Conservation (phyloP, 352 stramenopile genomes). For the Phytophthora foliorum region DNA sequence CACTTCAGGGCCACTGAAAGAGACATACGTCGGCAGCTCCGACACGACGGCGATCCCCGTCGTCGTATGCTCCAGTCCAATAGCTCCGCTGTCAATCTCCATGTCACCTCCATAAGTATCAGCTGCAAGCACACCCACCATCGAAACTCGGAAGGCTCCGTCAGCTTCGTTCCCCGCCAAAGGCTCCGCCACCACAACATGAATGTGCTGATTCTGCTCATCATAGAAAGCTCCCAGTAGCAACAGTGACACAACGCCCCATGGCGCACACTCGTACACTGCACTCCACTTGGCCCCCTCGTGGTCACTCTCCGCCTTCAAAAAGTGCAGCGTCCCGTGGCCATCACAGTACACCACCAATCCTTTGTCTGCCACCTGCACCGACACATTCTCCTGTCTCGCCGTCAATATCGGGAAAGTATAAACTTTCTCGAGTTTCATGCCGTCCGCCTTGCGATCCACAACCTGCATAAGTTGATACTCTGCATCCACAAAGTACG, state of each 20-base stretch:
- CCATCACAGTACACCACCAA: conserved; percentile 77
- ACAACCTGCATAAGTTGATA: conserved; percentile 76
- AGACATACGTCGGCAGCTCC: conserved; percentile 63
- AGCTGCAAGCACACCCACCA: conserved; percentile 43
- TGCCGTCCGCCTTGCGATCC: conserved; percentile 23
- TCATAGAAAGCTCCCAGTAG: conserved; percentile 63
- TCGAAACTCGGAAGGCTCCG: conserved; percentile 61
- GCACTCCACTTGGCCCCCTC: conserved; percentile 46
- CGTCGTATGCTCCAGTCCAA: conserved; percentile 51
- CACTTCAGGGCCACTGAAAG: conserved; percentile 54
- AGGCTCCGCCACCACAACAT: conserved; percentile 58
- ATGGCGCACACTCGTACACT: conserved; percentile 65
- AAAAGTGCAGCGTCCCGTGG: conserved; percentile 59
- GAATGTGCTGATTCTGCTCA: conserved; percentile 46
- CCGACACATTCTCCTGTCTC: conserved; percentile 67
- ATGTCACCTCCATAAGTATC: conserved; percentile 33
- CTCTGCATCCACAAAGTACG: conserved; percentile 73
- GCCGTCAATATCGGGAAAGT: conserved; percentile 46
- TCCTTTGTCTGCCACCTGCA: conserved; percentile 69
- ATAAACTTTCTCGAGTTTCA: conserved; percentile 47
- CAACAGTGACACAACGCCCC: conserved; percentile 46
- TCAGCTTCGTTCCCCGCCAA: conserved; percentile 57
- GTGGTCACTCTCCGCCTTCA: conserved; percentile 46
- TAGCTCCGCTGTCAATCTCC: conserved; percentile 42
- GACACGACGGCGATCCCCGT: conserved; percentile 58